Base-by-base conservation (phyloP, 495 filamentous ascomycete genomes). In the Cercophora newfieldiana region DNA sequence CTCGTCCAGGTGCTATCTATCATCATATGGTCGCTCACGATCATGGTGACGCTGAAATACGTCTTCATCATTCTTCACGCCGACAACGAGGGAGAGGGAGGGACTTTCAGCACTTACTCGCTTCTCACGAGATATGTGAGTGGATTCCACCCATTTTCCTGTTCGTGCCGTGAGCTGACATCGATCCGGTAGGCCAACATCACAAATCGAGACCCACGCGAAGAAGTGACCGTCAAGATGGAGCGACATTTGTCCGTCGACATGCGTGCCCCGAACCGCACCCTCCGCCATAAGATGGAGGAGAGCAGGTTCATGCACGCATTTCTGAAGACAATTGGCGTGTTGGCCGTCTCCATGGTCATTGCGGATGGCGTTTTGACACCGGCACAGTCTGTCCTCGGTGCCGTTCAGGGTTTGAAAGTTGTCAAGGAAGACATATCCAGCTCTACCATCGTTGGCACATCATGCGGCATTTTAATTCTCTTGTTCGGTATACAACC, bases 71-170 rank as follows among this genome's bases (percentile, higher is more conserved):
- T 92, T 28, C 79, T 93, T 22, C 78, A 77, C 25, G 89, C 89
- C 24, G 90, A 93, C 75, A 89, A 92, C 71, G 88, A 91, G 63
- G 90, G 90, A 33, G 90, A 93, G 73, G 90, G 90, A 7, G 90
- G 90, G 55, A 93, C 90, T 0, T 93, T 93, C 69, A 87, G 84
- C 51, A 81, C 86, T 22, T 93, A 91, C 72, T 86, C 87, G 18
- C 75, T 93, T n/a, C 80, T 93, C 1, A 86, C 88, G 1, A 80
- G 89, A 71, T 91, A 87, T 77, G 89, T 88, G 78, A 74, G 81
- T 78, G 5, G n/a, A 49, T n/a, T 12, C n/a, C 1, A 6, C 24
- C 26, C 7, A 50, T 18, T 2, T 26, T 28, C 21, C 30, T 55
- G 1, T 18, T 53, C 25, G 19, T 1, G 18, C 54, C 24, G 25